Evolutionary conservation across 176 grass and related monocot species (phyloP).

Genomic region (Raddia guianensis): DNA sequence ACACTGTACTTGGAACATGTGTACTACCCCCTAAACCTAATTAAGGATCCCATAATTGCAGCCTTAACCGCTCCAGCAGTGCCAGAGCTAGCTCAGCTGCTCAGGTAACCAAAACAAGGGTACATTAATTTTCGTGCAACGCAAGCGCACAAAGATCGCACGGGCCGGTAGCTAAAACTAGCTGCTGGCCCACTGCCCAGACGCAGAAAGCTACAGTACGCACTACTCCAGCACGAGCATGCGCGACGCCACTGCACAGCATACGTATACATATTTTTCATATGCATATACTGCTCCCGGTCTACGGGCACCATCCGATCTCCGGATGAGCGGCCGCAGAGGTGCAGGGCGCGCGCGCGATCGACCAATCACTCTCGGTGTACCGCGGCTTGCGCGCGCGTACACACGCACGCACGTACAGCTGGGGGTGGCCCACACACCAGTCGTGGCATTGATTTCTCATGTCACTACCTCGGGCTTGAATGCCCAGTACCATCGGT

Average conservation of each 20-base stretch:
- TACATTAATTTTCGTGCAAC: not conserved
- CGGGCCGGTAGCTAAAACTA: not conserved
- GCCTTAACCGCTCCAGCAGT: not conserved
- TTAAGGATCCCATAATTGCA: no score
- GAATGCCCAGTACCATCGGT: not conserved
- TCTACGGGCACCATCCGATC: not conserved
- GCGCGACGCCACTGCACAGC: not conserved
- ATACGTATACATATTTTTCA: no score
- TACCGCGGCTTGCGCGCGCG: not conserved
- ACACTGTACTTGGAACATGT: not conserved
- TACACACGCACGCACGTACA: no score
- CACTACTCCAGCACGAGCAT: no score
- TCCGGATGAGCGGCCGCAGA: not conserved
- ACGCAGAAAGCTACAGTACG: not conserved
- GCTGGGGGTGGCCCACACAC: conserved; percentile 3
- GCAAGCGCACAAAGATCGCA: not conserved
- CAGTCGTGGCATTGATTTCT: conserved; percentile 32
- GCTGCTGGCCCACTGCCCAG: not conserved
- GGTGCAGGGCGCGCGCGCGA: not conserved
- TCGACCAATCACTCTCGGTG: not conserved
- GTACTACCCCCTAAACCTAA: no score
- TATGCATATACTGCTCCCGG: not conserved
- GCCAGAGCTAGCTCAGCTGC: no score
- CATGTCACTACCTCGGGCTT: conserved; percentile 19
- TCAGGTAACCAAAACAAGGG: not conserved